Percentiles rank a stretch among this genome's conserved stretches.
phyloP scores from a whole-genome alignment of 2,329 filamentous ascomycete genomes.

The Xylaria sp. region DNA sequence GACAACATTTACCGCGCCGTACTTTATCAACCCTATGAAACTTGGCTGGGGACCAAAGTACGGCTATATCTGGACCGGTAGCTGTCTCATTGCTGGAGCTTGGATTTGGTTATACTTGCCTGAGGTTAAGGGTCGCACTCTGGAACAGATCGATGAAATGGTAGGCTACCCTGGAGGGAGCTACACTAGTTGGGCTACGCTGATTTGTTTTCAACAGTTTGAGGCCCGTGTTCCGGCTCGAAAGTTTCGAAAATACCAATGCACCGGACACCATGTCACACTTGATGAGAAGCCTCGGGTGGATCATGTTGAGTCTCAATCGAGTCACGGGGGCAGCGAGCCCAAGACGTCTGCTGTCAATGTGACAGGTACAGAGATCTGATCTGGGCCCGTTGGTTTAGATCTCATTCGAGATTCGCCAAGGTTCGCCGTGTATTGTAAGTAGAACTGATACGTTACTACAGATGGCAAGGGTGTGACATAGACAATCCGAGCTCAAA shows the following conservation, averaged over 20 bases:
- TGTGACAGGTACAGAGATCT: background rate
- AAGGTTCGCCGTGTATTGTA: background rate
- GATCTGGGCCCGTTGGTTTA: background rate
- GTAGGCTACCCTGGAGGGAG: constrained; percentile 45
- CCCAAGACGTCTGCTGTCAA: constrained; percentile 4
- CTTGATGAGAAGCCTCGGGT: constrained; percentile 40
- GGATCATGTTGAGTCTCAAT: constrained; percentile 37
- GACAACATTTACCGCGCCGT: constrained; percentile 66
- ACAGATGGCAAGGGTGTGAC: background rate
- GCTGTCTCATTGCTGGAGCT: constrained; percentile 47
- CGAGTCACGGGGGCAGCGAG: constrained; percentile 4
- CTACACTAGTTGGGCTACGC: constrained; percentile 18
- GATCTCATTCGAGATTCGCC: background rate
- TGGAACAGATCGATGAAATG: constrained; percentile 67
- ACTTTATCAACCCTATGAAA: constrained; percentile 65
- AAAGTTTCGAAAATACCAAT: constrained; percentile 51
- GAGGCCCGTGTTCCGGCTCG: constrained; percentile 51
- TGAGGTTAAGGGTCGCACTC: constrained; percentile 62
- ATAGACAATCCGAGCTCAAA: background rate
- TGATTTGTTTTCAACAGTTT: constrained; percentile 46
- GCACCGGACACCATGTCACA: constrained; percentile 45
- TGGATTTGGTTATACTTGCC: constrained; percentile 62
- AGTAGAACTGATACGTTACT: background rate
- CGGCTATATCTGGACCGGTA: constrained; percentile 64
- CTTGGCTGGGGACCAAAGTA: constrained; percentile 68